These are phyloP conservation scores for Pichia phayaonensis DNA, from an alignment of 805 yeast genomes.

Conservation along the genomic window DNA sequence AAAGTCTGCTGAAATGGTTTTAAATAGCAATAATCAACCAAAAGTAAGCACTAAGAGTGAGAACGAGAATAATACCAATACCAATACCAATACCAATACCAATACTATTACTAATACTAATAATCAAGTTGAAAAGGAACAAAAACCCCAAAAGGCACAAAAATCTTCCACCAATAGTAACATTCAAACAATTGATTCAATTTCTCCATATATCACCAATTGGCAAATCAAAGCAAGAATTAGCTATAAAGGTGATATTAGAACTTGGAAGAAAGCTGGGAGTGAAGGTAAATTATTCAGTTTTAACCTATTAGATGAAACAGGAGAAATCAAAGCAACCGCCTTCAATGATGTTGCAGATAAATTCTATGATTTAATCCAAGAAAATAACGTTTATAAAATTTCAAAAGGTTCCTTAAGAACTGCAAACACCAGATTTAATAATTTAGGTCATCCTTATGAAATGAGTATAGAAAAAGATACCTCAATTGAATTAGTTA, in stretches of 20 bases:
- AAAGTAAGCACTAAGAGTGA: no score
- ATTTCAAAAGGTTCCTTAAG: constrained; percentile 74
- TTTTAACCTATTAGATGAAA: constrained; percentile 83
- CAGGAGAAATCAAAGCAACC: constrained; percentile 94
- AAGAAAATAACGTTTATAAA: constrained; percentile 86
- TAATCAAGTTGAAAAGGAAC: constrained; percentile 5
- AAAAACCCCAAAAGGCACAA: constrained; percentile 10
- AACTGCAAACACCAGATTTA: constrained; percentile 79
- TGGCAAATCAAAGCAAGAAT: constrained; percentile 96
- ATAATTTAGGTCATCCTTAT: constrained; percentile 78
- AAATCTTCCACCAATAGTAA: background rate
- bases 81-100: background rate
- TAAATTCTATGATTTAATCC: constrained; percentile 61
- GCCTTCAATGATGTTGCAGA: constrained; percentile 88
- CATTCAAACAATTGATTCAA: constrained; percentile 59
- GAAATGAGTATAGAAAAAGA: constrained; percentile 80
- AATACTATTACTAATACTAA: background rate
- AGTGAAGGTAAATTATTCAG: constrained; percentile 90
- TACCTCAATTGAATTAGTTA: constrained; percentile 63
- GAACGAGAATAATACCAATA: background rate
- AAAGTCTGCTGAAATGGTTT: constrained; percentile 9
- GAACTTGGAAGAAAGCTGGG: constrained; percentile 77
- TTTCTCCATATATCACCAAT: constrained; percentile 82
- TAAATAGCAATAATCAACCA: background rate
- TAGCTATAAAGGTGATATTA: constrained; percentile 77